phyloP scores from a whole-genome alignment of 176 grass and related monocot species.

The Secale cereale region DNA sequence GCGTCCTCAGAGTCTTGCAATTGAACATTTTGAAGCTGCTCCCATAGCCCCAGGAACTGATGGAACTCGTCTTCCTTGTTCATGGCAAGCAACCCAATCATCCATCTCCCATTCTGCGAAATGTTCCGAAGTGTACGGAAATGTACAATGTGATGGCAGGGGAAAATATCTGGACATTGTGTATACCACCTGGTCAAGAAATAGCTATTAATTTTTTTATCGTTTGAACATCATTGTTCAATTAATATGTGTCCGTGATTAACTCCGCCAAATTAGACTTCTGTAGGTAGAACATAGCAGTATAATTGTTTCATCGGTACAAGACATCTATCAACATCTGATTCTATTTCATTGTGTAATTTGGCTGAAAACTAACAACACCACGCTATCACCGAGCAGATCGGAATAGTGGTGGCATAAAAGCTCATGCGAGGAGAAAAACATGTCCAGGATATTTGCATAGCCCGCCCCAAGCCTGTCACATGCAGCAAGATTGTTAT shows the following conservation, averaged over 20 bases:
- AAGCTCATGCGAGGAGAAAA: constrained; percentile 86
- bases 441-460: constrained; percentile 97
- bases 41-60: too few species aligned
- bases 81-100: too few species aligned
- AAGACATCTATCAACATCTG: constrained; percentile 75
- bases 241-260: background rate
- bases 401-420: constrained; percentile 88
- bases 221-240: too few species aligned
- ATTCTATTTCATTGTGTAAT: constrained; percentile 73
- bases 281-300: constrained; percentile 13
- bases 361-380: constrained; percentile 73
- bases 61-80: too few species aligned
- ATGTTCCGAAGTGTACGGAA: too few species aligned
- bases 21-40: too few species aligned
- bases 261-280: background rate
- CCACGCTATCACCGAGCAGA: constrained; percentile 92
- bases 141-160: too few species aligned
- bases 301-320: background rate
- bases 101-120: too few species aligned
- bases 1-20: too few species aligned
- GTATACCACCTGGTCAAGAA: too few species aligned
- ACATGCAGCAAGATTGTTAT: constrained; percentile 19
- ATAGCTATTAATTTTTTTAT: too few species aligned
- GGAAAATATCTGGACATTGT: too few species aligned
- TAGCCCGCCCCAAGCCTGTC: constrained; percentile 83